These are phyloP conservation scores for Talaromyces islandicus DNA, from an alignment of 2,329 filamentous ascomycete genomes.

Conservation along the genomic window DNA sequence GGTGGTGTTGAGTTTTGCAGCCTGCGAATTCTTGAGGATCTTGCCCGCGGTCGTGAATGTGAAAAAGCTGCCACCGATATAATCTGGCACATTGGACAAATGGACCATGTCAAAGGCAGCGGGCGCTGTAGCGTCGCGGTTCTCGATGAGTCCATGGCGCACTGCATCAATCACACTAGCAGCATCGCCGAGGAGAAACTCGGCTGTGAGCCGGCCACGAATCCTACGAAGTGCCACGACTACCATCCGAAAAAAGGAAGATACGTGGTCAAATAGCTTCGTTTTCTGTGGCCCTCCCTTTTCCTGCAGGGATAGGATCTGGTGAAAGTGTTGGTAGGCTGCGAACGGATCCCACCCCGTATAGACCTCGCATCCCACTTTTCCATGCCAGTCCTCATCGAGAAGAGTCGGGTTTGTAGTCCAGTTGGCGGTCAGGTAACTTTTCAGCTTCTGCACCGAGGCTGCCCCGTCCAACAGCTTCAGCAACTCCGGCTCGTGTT, in stretches of 20 bases:
- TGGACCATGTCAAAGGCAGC: conserved; percentile 8
- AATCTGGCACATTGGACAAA: conserved; percentile 1
- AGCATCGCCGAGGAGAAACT: conserved; percentile 1
- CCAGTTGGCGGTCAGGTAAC: conserved; percentile 5
- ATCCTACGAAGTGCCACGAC: conserved; percentile 9
- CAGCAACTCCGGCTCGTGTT: conserved; percentile 9
- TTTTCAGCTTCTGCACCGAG: background rate
- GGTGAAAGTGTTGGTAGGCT: conserved; percentile 1
- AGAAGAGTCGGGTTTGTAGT: conserved; percentile 6
- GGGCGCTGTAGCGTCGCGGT: background rate
- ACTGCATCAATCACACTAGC: conserved; percentile 4
- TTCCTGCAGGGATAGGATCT: conserved; percentile 7
- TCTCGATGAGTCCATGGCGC: background rate
- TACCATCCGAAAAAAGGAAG: conserved; percentile 10
- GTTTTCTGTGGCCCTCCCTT: conserved; percentile 8
- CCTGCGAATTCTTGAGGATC: conserved; percentile 1
- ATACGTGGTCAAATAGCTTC: conserved; percentile 9
- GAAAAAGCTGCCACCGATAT: conserved; percentile 1
- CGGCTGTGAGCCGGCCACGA: conserved; percentile 5
- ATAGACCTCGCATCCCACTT: background rate
- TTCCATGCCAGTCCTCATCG: background rate
- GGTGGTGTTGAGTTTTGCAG: conserved; percentile 6
- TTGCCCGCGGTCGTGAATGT: conserved; percentile 4
- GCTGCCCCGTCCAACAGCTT: conserved; percentile 3
- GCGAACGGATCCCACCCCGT: conserved; percentile 5